Conservation (phyloP, 78 protist genomes). For the Chrysochromulina parva region DNA sequence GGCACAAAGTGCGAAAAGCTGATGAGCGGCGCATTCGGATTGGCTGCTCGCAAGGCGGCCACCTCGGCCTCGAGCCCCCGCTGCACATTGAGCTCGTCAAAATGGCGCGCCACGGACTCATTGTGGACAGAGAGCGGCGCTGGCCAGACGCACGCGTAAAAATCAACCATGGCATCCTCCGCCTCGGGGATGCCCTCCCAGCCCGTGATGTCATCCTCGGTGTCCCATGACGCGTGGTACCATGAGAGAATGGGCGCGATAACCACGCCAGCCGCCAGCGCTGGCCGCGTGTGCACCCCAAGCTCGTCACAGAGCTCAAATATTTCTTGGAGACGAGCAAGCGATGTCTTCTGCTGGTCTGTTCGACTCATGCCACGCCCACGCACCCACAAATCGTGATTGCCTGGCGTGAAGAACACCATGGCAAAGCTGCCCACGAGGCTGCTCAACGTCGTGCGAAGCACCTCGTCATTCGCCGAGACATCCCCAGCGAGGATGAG, state of each 20-base stretch:
- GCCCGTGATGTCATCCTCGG: too few relatives aligned
- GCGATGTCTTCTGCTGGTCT: background rate
- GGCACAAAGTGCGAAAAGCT: background rate
- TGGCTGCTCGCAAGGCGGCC: too few relatives aligned
- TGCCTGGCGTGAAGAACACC: conserved; percentile 20
- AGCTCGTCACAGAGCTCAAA: background rate
- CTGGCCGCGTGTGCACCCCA: background rate
- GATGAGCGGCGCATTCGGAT: background rate
- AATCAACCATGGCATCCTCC: too few relatives aligned
- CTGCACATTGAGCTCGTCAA: background rate
- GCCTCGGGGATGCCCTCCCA: background rate
- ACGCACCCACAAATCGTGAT: conserved; percentile 8
- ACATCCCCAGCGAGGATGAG: background rate
- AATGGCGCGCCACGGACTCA: too few relatives aligned
- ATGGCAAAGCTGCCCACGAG: background rate
- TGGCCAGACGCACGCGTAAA: too few relatives aligned
- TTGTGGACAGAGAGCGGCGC: too few relatives aligned
- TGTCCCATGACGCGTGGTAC: background rate
- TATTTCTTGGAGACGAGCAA: background rate
- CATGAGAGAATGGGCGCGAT: conserved; percentile 1
- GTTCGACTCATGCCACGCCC: too few relatives aligned
- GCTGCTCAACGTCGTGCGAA: background rate
- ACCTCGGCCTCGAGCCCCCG: background rate
- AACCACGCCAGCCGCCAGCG: background rate
- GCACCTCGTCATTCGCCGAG: background rate